These are phyloP conservation scores for Postia placenta DNA, from an alignment of 768 basidiomycete genomes.

Conservation along the genomic window DNA sequence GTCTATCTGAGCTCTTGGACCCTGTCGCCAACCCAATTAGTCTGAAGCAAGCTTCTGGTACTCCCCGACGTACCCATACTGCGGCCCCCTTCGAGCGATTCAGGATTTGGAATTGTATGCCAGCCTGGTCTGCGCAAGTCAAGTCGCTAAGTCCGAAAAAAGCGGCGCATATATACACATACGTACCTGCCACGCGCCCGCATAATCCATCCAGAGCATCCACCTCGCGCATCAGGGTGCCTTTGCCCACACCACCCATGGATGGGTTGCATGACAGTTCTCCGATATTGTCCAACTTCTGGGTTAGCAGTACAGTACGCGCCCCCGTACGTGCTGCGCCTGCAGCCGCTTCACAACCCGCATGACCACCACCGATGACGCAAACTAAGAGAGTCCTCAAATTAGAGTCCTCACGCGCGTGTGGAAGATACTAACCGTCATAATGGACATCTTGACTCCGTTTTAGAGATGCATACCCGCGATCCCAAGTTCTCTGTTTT, in stretches of 20 bases:
- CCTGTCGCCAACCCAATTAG: conserved; percentile 41
- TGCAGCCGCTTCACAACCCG: conserved; percentile 88
- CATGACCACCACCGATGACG: conserved; percentile 89
- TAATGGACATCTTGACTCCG: conserved; percentile 5
- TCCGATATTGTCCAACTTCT: conserved; percentile 75
- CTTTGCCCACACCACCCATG: conserved; percentile 89
- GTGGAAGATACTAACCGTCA: conserved; percentile 12
- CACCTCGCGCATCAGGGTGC: conserved; percentile 84
- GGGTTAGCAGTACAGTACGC: conserved; percentile 74
- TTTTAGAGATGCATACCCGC: conserved; percentile 1
- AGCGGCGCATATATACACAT: background rate
- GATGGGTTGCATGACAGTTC: conserved; percentile 89
- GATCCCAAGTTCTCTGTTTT: background rate
- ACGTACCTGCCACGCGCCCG: conserved; percentile 72
- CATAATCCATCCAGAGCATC: conserved; percentile 88
- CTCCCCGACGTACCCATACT: conserved; percentile 67
- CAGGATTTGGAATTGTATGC: conserved; percentile 83
- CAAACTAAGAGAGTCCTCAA: conserved; percentile 43
- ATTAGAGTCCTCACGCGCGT: no score
- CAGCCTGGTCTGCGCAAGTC: conserved; percentile 61
- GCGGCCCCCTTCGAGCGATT: conserved; percentile 85
- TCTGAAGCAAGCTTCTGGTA: no score
- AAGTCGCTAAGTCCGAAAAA: background rate
- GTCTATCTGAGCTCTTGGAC: conserved; percentile 86
- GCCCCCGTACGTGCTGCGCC: conserved; percentile 83